Base-by-base conservation (phyloP, 305 asterid genomes). In the Fraxinus dipetala region DNA sequence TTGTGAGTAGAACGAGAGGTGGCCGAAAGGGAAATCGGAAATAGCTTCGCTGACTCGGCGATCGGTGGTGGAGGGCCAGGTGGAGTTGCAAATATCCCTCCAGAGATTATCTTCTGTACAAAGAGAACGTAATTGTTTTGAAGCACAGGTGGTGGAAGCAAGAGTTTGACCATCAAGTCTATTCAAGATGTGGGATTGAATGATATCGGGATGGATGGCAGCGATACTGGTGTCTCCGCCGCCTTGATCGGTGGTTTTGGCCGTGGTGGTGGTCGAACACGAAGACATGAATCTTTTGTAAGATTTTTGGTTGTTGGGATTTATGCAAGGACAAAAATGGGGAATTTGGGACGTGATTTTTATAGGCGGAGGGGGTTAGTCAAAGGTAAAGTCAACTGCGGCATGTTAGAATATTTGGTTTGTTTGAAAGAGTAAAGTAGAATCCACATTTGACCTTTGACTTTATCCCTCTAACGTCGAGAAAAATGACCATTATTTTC, bases 1-100 rank as follows among this genome's bases (percentile, higher is more conserved):
- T 82, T 92, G 96, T 26, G 90, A 87, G 85, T 83, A 93, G 86
- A 95, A 85, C 0, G 97, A 89, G 5, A 94, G 95, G 90, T 95
- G 89, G 83, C 90, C 94, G 85, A 91, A 83, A 10, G 91, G 87
- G 70, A 94, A 90, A 61, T 75, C 34, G 22, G 92, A 77, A 51
- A 95, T 78, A 74, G 86, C 82, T 73, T 40, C 22, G 10, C 67
- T 83, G 77, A 92, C 80, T 20, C 80, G 77, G 4, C 81, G 85
- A 65, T 93, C 85, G 76, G 84, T 56, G 65, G 96, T 91, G 78
- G 98, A 93, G 4, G 98, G 98, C 97, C 97, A 95, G 56, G 82
- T 86, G 72, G 91, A 70, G 84, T 86, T 81, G 88, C 96, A 92
- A 35, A 93, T 84, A 1, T 78, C 54, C 79, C 78, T 84, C 98